Percentiles rank a stretch among this genome's conserved stretches.
These are phyloP conservation scores for Sporobolus alterniflorus DNA, from an alignment of 202 grass and related monocot genomes.

Conservation along the genomic window DNA sequence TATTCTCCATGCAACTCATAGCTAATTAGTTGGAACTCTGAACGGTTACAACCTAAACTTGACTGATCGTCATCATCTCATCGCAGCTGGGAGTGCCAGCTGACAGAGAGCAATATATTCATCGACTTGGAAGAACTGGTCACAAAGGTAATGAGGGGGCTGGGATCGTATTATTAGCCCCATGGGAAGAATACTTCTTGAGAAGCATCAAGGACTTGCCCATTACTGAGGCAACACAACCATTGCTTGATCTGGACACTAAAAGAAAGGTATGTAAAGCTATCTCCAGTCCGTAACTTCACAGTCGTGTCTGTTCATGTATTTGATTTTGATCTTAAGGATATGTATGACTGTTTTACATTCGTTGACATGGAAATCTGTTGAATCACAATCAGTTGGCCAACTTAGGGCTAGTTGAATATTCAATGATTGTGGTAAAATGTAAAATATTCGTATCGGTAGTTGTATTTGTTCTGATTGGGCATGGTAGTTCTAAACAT, in stretches of 20 bases:
- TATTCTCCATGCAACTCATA: neutral
- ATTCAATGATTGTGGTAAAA: no score
- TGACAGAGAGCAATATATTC: conserved; percentile 97
- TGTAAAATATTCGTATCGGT: no score
- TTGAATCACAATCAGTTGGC: no score
- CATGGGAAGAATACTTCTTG: conserved; percentile 93
- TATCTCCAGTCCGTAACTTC: conserved; percentile 2
- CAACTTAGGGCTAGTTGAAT: no score
- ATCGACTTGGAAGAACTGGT: conserved; percentile 93
- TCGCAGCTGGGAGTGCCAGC: conserved; percentile 75
- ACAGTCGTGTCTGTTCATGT: neutral
- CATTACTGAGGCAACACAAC: conserved; percentile 66
- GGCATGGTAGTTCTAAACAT: conserved; percentile 6
- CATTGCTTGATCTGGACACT: conserved; percentile 70
- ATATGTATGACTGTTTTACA: no score
- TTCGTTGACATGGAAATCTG: no score
- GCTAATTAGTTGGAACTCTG: conserved; percentile 19
- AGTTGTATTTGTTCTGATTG: neutral
- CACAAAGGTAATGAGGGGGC: conserved; percentile 84
- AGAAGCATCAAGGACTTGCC: conserved; percentile 84
- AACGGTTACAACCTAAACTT: neutral
- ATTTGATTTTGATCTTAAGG: no score
- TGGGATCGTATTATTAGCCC: conserved; percentile 81
- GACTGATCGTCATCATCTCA: conserved; percentile 22
- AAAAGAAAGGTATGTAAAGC: conserved; percentile 63